phyloP scores from a whole-genome alignment of 164 flowering plant species.

The Tinospora cordifolia region DNA sequence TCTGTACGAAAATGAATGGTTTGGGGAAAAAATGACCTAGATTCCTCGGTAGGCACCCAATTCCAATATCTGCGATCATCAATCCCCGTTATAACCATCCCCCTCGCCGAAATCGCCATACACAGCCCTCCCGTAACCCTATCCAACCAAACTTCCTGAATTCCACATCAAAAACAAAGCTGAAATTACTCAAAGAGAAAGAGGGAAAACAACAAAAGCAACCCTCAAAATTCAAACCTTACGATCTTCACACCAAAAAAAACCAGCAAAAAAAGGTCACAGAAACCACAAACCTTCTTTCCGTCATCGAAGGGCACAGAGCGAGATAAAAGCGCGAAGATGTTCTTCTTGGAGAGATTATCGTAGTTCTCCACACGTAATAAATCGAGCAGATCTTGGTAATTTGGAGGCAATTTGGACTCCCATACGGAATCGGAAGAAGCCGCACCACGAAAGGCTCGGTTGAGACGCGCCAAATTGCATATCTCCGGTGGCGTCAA shows the following conservation, averaged over 20 bases:
- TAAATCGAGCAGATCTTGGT: slow-evolving; percentile 53
- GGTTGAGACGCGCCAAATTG: slow-evolving; percentile 80
- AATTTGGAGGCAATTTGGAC: slow-evolving; percentile 68
- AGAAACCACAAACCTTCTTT: slow-evolving; percentile 43
- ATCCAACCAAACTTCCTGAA: slow-evolving; percentile 88
- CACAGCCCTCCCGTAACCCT: slow-evolving; percentile 75
- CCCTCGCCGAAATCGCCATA: slow-evolving; percentile 72
- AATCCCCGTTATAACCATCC: slow-evolving; percentile 81
- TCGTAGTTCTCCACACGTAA: slow-evolving; percentile 37
- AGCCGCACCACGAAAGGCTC: slow-evolving; percentile 95
- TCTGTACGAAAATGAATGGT: background rate
- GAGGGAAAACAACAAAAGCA: background rate
- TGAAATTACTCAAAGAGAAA: slow-evolving; percentile 1
- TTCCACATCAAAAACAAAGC: background rate
- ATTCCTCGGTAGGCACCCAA: slow-evolving; percentile 90
- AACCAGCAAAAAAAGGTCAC: background rate
- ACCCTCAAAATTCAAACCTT: slow-evolving; percentile 9
- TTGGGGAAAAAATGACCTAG: slow-evolving; percentile 46
- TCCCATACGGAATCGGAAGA: slow-evolving; percentile 95
- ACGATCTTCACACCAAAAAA: background rate
- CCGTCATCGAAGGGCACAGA: slow-evolving; percentile 67
- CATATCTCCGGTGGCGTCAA: slow-evolving; percentile 99
- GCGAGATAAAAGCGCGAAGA: slow-evolving; percentile 83
- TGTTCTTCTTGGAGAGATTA: slow-evolving; percentile 59
- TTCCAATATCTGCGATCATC: slow-evolving; percentile 97